Evolutionary conservation across 1,284 basidiomycete species (phyloP), one percentile per base, ranked within the genome.

Genomic region (Afroboletus lepidellus): DNA sequence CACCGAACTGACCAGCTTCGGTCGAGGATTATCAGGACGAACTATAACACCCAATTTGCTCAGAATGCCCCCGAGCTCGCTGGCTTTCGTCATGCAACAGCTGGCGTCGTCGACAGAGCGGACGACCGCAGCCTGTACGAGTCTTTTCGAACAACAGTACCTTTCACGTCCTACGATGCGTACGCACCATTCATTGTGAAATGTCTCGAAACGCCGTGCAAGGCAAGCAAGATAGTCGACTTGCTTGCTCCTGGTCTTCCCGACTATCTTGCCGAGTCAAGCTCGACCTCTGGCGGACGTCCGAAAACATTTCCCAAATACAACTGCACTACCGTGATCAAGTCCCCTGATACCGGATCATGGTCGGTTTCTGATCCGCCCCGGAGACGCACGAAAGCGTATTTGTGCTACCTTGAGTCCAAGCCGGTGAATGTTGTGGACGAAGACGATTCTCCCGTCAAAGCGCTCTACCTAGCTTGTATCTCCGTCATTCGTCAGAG

Each of bases 191-290:
- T 55, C 15, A 12, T 54, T 13, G 21, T 43, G 11, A 50, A 50
- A 27, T 55, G 60, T 45, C 47, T 48, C 3, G 51, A 51, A 9
- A 51, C 36, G 7, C 59, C 52, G n/a, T 61, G 58, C 12, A 56
- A 46, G 38, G 42, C 25, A 13, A 54, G 29, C 29, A 37, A 21
- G n/a, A 13, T 41, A 13, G 41, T 16, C n/a, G n/a, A n/a, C n/a
- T n/a, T n/a, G n/a, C n/a, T n/a, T n/a, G n/a, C n/a, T n/a, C n/a
- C n/a, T n/a, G 64, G 62, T 24, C 16, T 63, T 7, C 62, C 62
- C 21, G 45, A 48, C 38, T 51, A n/a, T 41, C 32, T 63, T 2
- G 29, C 44, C 13, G 21, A 38, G 11, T 58, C 62, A 18, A 66
- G 60, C 34, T 51, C 55, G 13, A 34, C 33, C 8, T 34, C 33